Evolutionary conservation across 192 early-diverging fungal genomes (phyloP), one percentile per base, ranked within the genome.

Genomic region (Powellomyces hirtus): DNA sequence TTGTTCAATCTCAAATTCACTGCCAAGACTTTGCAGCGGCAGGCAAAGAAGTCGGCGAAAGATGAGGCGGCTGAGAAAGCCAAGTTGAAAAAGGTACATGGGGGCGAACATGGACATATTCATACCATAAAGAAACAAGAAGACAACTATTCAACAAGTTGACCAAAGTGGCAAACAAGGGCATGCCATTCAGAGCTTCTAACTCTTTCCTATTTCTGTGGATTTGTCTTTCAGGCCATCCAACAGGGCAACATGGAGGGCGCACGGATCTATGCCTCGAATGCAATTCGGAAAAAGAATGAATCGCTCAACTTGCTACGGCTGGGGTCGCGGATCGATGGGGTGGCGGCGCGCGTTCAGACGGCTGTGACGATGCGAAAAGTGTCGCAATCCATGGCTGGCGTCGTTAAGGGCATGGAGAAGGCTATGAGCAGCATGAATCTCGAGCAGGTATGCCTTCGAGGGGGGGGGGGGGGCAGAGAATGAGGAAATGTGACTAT

Each of bases 261-360:
- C 6, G 95, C 97, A 11, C 89, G 91, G 66, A 89, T 99, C 67
- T 92, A 95, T 74, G 94, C 93, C 11, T 86, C 92, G 30, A 96
- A 98, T 70, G 94, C 93, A 18, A 99, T 99, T 65, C 86, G 97
- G 68, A 99, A 99, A 77, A 94, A 95, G 84, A 98, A 92, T 72
- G 95, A 98, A 74, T 64, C 87, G 2, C 80, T 97, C 35, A 96
- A 99, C 75, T 74, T 98, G 40, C 77, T 95, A 33, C 82, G 90
- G 55, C 84, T 99, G 57, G 80, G 91, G 26, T 94, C 92, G 55
- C 88, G 95, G 45, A 91, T 99, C 53, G 95, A 98, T 68, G 97
- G 90, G 34, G 93, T 94, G 20, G 90, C 94, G 18, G 85, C 88
- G 59, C 80, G 92, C 52, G 93, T 98, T 16, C 94, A 97, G 69